Base-by-base conservation (phyloP, 2,329 filamentous ascomycete genomes). In the Pseudogymnoascus sp. region DNA sequence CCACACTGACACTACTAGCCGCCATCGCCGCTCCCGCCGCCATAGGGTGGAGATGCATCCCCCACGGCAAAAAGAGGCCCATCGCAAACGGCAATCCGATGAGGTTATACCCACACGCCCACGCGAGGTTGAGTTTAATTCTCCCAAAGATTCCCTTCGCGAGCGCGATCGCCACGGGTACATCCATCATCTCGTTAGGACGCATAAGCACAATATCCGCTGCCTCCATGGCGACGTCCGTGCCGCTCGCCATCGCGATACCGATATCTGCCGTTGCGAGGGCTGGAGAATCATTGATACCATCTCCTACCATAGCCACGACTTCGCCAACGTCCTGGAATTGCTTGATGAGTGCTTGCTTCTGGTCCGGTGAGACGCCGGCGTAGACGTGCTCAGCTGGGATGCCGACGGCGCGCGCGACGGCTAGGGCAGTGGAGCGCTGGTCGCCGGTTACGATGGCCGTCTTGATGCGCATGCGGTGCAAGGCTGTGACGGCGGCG, bases 271-370 rank as follows among this genome's bases (percentile, higher is more conserved):
- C 92, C 0, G 92, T 96, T 0, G 92, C 94, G 9, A 99, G 84
- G 0, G 94, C 94, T 0, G 94, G 94, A 0, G 92, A 96, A 77
- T 99, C 94, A 75, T 99, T 99, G 82, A 99, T 97, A 42, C 94
- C 94, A 74, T 99, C 94, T 60, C 94, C 92, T 12, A 97, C 92
- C 94, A 99, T 99, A 67, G 90, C 94, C 27, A 97, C 90, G 59
- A 88, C 80, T 69, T 92, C 84, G 64, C 91, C 91, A 59, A 80
- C 75, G 0, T 80, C 78, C 76, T 97, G 91, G 15, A 97, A 82
- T 61, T 87, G 78, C 59, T 85, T 83, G 69, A 99, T 82, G 67
- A 97, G 95, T 29, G 82, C 79, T 73, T 95, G 92, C 73, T 99
- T 99, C 76, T 96, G 89, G 66, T 91, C 87, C 0, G 94, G 94